Base-by-base conservation (phyloP, 306 rosid species). In the Cucurbita argyrosperma region DNA sequence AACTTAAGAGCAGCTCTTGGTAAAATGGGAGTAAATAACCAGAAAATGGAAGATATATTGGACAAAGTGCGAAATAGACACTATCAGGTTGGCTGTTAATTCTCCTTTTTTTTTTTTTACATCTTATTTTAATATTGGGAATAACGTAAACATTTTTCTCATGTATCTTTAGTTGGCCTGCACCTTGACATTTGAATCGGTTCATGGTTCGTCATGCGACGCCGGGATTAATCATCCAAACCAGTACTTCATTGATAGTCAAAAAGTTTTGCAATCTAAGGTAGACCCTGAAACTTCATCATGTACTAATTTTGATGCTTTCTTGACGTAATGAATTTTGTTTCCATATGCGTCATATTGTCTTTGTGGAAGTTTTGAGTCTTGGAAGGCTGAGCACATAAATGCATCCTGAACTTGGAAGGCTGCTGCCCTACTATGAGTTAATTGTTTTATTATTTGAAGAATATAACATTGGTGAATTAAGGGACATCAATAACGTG, bases 141-240 rank as follows among this genome's bases (percentile, higher is more conserved):
- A 50, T 77, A 51, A 50, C 78, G 67, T 15, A 47, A 70, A 83
- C 71, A 74, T 62, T 64, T 61, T 72, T 80, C 77, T 61, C 18
- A 79, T 57, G 76, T 76, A 69, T 72, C 72, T 78, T 76, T 85
- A 94, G 97, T 79, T 94, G 83, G 97, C 99, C n/a, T 94, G 97
- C 85, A 94, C 99, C 79, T 83, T 89, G 83, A 89, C 97, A 18
- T 94, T 94, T 81, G 99, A 91, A 89, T 87, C 95, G 71, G 76
- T 89, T 51, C 96, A 90, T 79, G 90, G 82, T 64, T 59, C 82
- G 71, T 79, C 89, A 11, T 85, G 92, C 64, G 96, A 94, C 76
- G 81, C 96, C n/a, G 99, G 99, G 83, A 89, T 94, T 81, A 90
- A 91, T 82, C 99, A 94, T 88, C 97, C 99, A 71, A 94, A 90